Conservation (phyloP, 2,329 filamentous ascomycete genomes). For the Triangularia verruculosa region DNA sequence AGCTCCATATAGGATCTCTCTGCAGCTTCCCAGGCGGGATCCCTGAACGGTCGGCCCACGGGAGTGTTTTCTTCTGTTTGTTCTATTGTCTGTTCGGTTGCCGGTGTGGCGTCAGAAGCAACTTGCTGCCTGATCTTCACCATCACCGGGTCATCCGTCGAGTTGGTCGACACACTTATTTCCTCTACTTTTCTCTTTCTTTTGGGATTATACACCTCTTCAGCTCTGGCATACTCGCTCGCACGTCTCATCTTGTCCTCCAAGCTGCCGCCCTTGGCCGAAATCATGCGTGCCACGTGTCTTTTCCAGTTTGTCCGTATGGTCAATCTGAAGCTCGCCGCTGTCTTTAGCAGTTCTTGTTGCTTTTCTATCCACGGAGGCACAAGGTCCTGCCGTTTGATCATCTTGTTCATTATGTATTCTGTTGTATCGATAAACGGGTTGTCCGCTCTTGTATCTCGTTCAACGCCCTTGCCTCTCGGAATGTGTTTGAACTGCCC, state of each 20-base stretch:
- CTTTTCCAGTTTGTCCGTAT: conserved; percentile 80
- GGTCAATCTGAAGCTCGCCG: conserved; percentile 67
- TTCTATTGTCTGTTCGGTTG: background rate
- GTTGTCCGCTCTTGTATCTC: conserved; percentile 78
- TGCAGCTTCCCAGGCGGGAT: conserved; percentile 68
- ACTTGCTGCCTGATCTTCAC: conserved; percentile 41
- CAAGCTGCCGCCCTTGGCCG: conserved; percentile 71
- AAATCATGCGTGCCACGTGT: conserved; percentile 75
- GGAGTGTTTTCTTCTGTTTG: background rate
- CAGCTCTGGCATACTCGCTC: conserved; percentile 70
- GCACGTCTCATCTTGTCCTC: conserved; percentile 71
- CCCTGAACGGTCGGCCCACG: conserved; percentile 66
- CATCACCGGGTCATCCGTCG: conserved; percentile 49
- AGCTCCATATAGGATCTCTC: conserved; percentile 75
- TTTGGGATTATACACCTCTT: conserved; percentile 60
- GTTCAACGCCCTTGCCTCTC: conserved; percentile 73
- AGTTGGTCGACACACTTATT: conserved; percentile 45
- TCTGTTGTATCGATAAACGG: conserved; percentile 95
- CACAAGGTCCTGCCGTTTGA: conserved; percentile 90
- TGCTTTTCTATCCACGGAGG: conserved; percentile 99
- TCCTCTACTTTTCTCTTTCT: conserved; percentile 45
- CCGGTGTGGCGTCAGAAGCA: background rate
- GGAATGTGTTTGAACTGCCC: conserved; percentile 83
- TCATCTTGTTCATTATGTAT: conserved; percentile 98
- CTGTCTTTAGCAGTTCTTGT: conserved; percentile 74